A percentile compares a stretch with the other conserved stretches of the same genome.
Conservation (phyloP, 78 protist species). For the slime mould (Dictyostelium discoideum) region dicty_2.7 NC_007091.3:1020001-1020500, state of each 20-base stretch:
- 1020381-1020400: neutral
- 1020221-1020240: neutral
- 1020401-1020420: neutral
- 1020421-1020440: neutral
- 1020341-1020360: conserved; percentile 47
- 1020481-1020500: conserved; percentile 31
- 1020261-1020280: conserved; percentile 52
- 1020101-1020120: conserved; percentile 17
- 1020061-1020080: conserved; percentile 63
- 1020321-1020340: conserved; percentile 35
- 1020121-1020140: neutral
- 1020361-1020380: neutral
- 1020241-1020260: conserved; percentile 18
- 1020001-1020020: conserved; percentile 46
- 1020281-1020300: conserved; percentile 50
- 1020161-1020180: conserved; percentile 75
- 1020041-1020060: conserved; percentile 59
- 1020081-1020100: conserved; percentile 53
- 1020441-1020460: neutral
- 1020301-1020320: conserved; percentile 68
- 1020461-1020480: conserved; percentile 40
- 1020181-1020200: conserved; percentile 48
- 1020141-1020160: conserved; percentile 79
- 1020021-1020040: conserved; percentile 59
- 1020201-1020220: conserved; percentile 39